Evolutionary conservation across 768 basidiomycete species (phyloP).

Genomic region (Pleurotus sapidus): DNA sequence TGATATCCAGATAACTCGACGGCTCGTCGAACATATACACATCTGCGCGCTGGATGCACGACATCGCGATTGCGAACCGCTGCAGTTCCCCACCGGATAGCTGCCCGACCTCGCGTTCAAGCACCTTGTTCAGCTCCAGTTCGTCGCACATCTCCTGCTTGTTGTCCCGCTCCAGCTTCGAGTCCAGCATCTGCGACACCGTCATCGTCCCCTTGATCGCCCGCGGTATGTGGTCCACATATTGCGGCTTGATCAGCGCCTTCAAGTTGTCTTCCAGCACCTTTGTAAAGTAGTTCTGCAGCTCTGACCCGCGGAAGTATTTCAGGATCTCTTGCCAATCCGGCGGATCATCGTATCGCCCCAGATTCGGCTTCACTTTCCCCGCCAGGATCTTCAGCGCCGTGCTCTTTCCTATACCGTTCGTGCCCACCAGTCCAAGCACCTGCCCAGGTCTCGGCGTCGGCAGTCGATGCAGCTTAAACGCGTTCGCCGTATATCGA

Average conservation of each 20-base stretch:
- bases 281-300: conserved; percentile 99
- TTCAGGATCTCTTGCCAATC: conserved; percentile 99
- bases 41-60: conserved; percentile 92
- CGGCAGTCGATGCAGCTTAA: conserved; percentile 97
- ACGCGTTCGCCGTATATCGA: conserved; percentile 96
- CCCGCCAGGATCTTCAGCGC: conserved; percentile 96
- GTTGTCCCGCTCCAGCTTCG: conserved; percentile 87
- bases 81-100: conserved; percentile 97
- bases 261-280: conserved; percentile 98
- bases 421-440: conserved; percentile 96
- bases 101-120: conserved; percentile 81
- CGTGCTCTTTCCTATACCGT: conserved; percentile 99
- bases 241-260: conserved; percentile 99
- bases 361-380: conserved; percentile 96
- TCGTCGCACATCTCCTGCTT: conserved; percentile 82
- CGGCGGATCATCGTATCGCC: conserved; percentile 96
- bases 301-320: conserved; percentile 97
- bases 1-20: conserved; percentile 96
- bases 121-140: conserved; percentile 83
- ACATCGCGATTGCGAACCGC: conserved; percentile 97
- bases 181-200: conserved; percentile 89
- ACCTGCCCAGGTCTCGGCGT: conserved; percentile 98
- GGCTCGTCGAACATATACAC: conserved; percentile 99
- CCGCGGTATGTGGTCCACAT: conserved; percentile 97
- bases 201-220: conserved; percentile 90